Conservation (phyloP, 2,329 filamentous ascomycete species). For the Seiridium cupressi region DNA sequence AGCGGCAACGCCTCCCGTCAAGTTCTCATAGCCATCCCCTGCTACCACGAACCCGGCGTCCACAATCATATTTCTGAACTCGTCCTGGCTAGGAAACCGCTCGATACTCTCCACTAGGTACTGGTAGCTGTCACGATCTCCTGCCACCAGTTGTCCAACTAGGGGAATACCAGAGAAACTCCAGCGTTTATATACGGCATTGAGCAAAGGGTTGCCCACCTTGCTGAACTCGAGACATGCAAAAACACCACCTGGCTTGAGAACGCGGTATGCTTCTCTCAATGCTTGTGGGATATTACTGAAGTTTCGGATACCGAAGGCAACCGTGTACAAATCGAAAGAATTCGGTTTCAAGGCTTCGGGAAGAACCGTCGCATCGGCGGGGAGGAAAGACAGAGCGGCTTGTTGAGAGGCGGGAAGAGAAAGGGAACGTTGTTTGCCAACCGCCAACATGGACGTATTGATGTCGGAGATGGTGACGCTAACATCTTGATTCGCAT, state of each 20-base stretch:
- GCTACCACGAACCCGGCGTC: conserved; percentile 84
- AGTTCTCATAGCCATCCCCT: conserved; percentile 80
- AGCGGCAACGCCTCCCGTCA: conserved; percentile 89
- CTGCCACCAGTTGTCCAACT: conserved; percentile 92
- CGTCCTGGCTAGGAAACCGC: conserved; percentile 80
- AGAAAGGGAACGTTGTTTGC: conserved; percentile 70
- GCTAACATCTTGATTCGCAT: conserved; percentile 74
- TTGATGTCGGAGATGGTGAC: conserved; percentile 98
- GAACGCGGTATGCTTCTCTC: conserved; percentile 78
- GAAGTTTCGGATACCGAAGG: conserved; percentile 97
- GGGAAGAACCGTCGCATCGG: conserved; percentile 78
- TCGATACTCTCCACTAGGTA: conserved; percentile 99
- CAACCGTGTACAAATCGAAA: conserved; percentile 95
- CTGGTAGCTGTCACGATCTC: conserved; percentile 94
- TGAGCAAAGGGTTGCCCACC: conserved; percentile 72
- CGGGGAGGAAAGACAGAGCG: conserved; percentile 75
- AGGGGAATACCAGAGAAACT: conserved; percentile 92
- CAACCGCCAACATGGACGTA: conserved; percentile 87
- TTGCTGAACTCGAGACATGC: conserved; percentile 95
- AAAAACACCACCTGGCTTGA: conserved; percentile 94
- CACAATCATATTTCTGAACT: conserved; percentile 80
- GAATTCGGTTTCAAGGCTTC: conserved; percentile 61
- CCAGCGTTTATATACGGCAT: conserved; percentile 91
- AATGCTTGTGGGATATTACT: conserved; percentile 85
- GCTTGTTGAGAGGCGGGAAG: conserved; percentile 55